Evolutionary conservation across 768 basidiomycete species (phyloP).

Genomic region (Coprinellus aureogranulatus): DNA sequence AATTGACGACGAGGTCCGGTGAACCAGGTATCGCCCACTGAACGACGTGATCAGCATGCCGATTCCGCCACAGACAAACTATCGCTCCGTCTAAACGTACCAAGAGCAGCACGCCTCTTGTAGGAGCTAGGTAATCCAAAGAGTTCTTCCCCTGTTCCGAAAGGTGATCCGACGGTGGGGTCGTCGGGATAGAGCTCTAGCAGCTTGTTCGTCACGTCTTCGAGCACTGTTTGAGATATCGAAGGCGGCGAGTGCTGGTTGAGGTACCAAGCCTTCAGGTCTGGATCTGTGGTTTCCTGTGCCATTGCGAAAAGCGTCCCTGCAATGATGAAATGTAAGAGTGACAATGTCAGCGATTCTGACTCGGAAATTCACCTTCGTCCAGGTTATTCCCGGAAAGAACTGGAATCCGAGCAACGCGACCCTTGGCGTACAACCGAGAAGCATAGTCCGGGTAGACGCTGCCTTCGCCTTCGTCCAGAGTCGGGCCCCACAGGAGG

Average conservation of each 20-base stretch:
- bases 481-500: conserved; percentile 33
- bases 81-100: conserved; percentile 13
- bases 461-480: conserved; percentile 38
- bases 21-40: conserved; percentile 38
- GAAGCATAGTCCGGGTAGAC: conserved; percentile 40
- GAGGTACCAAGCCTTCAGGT: not conserved
- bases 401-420: conserved; percentile 37
- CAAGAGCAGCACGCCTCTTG: conserved; percentile 30
- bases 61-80: not conserved
- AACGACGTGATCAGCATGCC: not conserved
- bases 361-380: conserved; percentile 27
- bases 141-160: conserved; percentile 43
- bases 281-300: not conserved
- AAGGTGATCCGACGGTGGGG: conserved; percentile 45
- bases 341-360: too few species aligned
- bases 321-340: not conserved
- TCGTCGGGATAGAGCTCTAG: conserved; percentile 40
- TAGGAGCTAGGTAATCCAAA: conserved; percentile 35
- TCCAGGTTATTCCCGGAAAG: conserved; percentile 44
- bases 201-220: conserved; percentile 22
- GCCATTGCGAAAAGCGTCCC: not conserved
- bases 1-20: conserved; percentile 35
- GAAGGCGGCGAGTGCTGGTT: not conserved
- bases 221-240: conserved; percentile 4
- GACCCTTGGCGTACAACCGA: conserved; percentile 22